Conservation (phyloP, 768 basidiomycete species). For the Boletus tylopilopsis region DNA sequence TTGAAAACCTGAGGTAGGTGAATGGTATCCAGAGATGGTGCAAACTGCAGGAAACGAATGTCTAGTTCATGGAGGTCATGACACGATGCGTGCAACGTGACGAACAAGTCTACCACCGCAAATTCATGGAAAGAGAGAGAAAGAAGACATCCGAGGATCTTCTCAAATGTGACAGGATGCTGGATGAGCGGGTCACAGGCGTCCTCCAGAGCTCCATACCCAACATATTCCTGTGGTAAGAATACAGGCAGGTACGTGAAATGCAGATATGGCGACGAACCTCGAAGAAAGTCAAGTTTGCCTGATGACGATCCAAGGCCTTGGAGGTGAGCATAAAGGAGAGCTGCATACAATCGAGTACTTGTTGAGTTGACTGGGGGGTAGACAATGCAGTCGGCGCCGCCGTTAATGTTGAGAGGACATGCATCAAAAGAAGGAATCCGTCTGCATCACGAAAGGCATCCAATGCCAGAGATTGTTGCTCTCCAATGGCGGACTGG, state of each 20-base stretch:
- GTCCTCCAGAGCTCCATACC: constrained; percentile 59
- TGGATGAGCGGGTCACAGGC: constrained; percentile 53
- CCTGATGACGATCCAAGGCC: constrained; percentile 51
- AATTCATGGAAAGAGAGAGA: constrained; percentile 67
- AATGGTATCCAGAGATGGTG: constrained; percentile 44
- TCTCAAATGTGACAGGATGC: constrained; percentile 44
- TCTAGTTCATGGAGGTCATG: constrained; percentile 43
- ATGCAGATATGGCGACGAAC: constrained; percentile 41
- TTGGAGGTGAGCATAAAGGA: constrained; percentile 64
- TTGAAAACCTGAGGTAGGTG: constrained; percentile 56
- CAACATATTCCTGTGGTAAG: constrained; percentile 39
- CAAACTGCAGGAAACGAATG: constrained; percentile 38
- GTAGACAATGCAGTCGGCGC: constrained; percentile 25
- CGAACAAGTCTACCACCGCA: constrained; percentile 52
- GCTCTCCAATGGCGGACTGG: constrained; percentile 62
- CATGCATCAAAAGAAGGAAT: constrained; percentile 69
- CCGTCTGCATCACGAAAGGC: constrained; percentile 82
- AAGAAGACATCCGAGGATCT: constrained; percentile 64
- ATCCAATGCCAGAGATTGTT: constrained; percentile 60
- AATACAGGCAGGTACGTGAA: constrained; percentile 12
- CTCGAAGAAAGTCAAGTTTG: constrained; percentile 63
- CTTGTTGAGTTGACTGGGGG: constrained; percentile 36
- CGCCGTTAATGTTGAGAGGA: constrained; percentile 55
- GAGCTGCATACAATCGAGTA: constrained; percentile 53
- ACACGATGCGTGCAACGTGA: constrained; percentile 32